Conservation (phyloP, 371 early-diverging fungal species). For the Mucor mucedo region DNA sequence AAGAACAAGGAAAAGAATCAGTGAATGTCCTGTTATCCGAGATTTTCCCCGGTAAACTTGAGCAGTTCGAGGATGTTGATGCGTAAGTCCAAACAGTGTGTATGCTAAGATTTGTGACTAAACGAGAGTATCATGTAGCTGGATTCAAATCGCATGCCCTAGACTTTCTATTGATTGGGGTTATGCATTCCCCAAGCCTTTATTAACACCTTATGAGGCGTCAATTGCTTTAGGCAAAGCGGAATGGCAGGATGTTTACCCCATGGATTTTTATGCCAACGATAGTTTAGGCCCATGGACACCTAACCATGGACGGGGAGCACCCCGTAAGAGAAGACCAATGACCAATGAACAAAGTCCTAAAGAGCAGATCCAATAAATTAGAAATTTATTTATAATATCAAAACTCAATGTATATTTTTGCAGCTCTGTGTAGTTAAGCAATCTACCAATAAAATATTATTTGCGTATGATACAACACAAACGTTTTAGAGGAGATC, state of each 20-base stretch:
- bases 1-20: conserved; percentile 68
- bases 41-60: conserved; percentile 91
- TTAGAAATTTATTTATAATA: no score
- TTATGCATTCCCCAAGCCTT: conserved; percentile 91
- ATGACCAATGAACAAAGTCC: background rate
- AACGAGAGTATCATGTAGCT: conserved; percentile 48
- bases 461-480: no score
- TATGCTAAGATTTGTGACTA: background rate
- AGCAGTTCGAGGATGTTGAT: conserved; percentile 89
- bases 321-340: conserved; percentile 30
- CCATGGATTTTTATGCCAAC: conserved; percentile 97
- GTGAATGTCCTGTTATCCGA: conserved; percentile 89
- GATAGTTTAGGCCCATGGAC: conserved; percentile 95
- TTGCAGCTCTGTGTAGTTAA: no score
- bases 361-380: background rate
- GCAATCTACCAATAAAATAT: no score
- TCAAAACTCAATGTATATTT: no score
- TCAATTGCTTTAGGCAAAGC: conserved; percentile 81
- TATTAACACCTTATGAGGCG: conserved; percentile 97
- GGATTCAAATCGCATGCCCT: conserved; percentile 99
- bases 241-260: conserved; percentile 87
- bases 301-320: conserved; percentile 78
- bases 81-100: conserved; percentile 53
- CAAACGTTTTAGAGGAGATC: no score
- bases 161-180: conserved; percentile 99